A percentile compares a stretch with the other conserved stretches of the same genome.
These are phyloP conservation scores for Yamadazyma spencermartinsiae DNA, from an alignment of 1,139 yeast species.

Conservation along the genomic window DNA sequence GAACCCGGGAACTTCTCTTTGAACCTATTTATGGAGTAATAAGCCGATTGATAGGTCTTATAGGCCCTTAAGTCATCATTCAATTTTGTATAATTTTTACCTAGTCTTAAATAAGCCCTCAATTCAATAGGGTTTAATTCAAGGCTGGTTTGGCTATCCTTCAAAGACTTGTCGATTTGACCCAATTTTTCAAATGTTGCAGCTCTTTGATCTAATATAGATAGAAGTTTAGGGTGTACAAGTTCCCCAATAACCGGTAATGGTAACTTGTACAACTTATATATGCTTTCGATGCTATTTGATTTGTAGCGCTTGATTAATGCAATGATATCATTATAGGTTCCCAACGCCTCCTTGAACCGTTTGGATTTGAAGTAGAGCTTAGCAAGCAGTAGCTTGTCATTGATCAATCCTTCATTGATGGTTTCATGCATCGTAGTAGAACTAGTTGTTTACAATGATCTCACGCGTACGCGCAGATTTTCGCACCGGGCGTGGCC, in stretches of 20 bases:
- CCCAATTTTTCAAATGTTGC: constrained; percentile 58
- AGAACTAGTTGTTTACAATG: background rate
- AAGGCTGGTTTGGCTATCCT: constrained; percentile 45
- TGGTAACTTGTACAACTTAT: constrained; percentile 21
- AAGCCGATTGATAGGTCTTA: constrained; percentile 42
- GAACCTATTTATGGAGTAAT: constrained; percentile 33
- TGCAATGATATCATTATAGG: constrained; percentile 22
- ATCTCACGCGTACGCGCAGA: background rate
- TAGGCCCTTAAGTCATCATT: constrained; percentile 43
- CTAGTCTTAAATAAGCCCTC: constrained; percentile 58
- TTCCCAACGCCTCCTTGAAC: constrained; percentile 28
- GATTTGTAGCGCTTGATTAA: constrained; percentile 18
- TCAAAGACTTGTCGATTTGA: constrained; percentile 38
- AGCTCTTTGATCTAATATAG: constrained; percentile 51
- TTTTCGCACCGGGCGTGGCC: too few species aligned
- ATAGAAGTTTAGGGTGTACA: constrained; percentile 23
- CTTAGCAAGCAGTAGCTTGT: constrained; percentile 32
- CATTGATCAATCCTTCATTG: constrained; percentile 24
- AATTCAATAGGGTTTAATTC: constrained; percentile 54
- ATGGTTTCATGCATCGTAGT: constrained; percentile 2
- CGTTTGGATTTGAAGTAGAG: constrained; percentile 33
- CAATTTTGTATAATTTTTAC: constrained; percentile 40
- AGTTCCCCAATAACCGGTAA: constrained; percentile 32
- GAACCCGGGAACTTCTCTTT: constrained; percentile 21
- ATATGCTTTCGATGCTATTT: constrained; percentile 18